phyloP scores from a whole-genome alignment of 768 basidiomycete species.

The Russula abietina region DNA sequence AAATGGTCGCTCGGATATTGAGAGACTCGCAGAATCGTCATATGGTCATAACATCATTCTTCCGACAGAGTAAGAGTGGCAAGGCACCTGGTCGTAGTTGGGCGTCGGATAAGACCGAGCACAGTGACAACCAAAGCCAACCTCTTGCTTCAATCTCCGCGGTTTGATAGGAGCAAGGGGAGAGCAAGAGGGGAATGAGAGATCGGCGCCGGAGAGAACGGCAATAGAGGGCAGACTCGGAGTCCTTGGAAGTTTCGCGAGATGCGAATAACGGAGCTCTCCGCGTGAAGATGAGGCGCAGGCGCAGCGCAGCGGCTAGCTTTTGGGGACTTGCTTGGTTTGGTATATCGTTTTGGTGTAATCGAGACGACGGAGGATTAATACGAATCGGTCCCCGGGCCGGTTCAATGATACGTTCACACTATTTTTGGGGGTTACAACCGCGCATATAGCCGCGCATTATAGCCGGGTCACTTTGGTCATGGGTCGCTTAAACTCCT shows the following conservation, averaged over 20 bases:
- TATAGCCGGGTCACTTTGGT: slow-evolving; percentile 1
- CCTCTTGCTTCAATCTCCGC: slow-evolving; percentile 6
- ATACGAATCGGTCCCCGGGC: not conserved
- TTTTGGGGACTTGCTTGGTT: not conserved
- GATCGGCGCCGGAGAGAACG: not conserved
- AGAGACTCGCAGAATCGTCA: not conserved
- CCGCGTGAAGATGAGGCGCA: slow-evolving; percentile 9
- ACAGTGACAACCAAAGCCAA: not conserved
- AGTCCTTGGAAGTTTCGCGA: not conserved
- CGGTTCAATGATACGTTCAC: no score
- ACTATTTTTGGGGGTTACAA: no score
- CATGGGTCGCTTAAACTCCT: slow-evolving; percentile 61
- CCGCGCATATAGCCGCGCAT: slow-evolving; percentile 3
- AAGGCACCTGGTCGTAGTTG: not conserved
- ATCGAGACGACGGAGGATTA: slow-evolving; percentile 1
- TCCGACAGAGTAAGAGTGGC: not conserved
- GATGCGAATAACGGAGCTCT: not conserved
- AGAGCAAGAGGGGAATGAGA: not conserved
- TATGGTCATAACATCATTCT: not conserved
- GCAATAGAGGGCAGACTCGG: not conserved
- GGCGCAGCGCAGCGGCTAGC: not conserved
- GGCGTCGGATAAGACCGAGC: not conserved
- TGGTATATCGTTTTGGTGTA: not conserved
- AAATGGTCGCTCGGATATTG: not conserved
- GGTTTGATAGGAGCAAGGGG: slow-evolving; percentile 1